A percentile compares a stretch with the other conserved stretches of the same genome.
These are phyloP conservation scores for Chara braunii DNA, from an alignment of 139 green algal genomes.

Conservation along the genomic window DNA sequence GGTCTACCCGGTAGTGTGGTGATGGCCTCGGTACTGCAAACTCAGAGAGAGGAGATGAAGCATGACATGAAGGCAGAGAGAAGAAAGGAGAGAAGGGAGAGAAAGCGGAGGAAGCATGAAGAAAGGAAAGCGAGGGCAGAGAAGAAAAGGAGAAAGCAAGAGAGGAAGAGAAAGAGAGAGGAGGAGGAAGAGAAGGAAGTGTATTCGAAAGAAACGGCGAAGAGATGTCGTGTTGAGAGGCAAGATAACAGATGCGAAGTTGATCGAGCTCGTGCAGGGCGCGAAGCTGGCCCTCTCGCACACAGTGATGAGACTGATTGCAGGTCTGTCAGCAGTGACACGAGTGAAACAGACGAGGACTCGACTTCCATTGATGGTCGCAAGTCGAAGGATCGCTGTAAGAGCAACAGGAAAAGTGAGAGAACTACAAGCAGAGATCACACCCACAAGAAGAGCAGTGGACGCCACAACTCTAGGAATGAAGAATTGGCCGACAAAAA, in stretches of 20 bases:
- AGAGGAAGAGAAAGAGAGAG: slow-evolving; percentile 20
- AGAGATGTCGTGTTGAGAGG: not conserved
- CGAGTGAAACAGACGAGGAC: not conserved
- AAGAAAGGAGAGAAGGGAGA: not conserved
- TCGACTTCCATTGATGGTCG: not conserved
- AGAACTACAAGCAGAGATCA: no score
- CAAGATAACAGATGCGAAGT: not conserved
- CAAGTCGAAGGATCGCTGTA: no score
- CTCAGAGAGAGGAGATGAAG: slow-evolving; percentile 1
- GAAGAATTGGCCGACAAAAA: no score
- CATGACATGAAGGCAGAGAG: slow-evolving; percentile 1
- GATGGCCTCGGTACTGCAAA: not conserved
- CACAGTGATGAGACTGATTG: not conserved
- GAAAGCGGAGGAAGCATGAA: slow-evolving; percentile 4
- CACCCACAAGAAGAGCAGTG: no score
- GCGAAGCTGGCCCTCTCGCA: not conserved
- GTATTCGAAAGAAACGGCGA: not conserved
- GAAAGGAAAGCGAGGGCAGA: not conserved
- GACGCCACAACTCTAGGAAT: no score
- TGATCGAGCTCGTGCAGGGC: not conserved
- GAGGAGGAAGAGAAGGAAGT: slow-evolving; percentile 1
- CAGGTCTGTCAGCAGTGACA: not conserved
- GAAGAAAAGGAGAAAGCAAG: not conserved
- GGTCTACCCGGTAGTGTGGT: no score
- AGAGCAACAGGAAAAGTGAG: no score